Evolutionary conservation across 768 basidiomycete species (phyloP).

Genomic region (Phylloporus scabripes): DNA sequence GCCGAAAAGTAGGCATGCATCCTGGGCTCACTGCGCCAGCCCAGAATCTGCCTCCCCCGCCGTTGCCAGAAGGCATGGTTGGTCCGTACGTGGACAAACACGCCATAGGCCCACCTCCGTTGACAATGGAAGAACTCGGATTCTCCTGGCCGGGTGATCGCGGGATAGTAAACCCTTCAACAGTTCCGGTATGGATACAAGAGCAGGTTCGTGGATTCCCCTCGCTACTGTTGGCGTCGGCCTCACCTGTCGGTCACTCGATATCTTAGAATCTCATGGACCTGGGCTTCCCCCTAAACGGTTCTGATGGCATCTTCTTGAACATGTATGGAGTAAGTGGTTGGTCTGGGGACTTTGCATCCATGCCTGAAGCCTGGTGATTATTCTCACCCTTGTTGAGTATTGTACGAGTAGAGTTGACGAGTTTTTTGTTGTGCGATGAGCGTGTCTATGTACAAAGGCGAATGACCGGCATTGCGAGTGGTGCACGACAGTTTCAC

Average conservation of each 20-base stretch:
- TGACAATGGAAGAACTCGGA: constrained; percentile 84
- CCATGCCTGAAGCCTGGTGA: constrained; percentile 85
- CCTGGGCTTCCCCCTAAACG: constrained; percentile 86
- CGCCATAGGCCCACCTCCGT: constrained; percentile 47
- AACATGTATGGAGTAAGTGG: constrained; percentile 65
- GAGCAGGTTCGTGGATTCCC: constrained; percentile 60
- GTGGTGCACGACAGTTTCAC: background rate
- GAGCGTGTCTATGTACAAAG: constrained; percentile 9
- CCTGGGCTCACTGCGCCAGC: constrained; percentile 44
- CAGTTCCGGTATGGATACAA: constrained; percentile 88
- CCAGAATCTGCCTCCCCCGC: constrained; percentile 48
- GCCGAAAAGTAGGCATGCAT: constrained; percentile 75
- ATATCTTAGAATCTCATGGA: constrained; percentile 70
- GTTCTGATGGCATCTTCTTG: constrained; percentile 86
- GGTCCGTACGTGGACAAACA: constrained; percentile 51
- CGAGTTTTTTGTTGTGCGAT: constrained; percentile 17
- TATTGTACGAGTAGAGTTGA: constrained; percentile 23
- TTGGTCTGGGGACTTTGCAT: constrained; percentile 70
- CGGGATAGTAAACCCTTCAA: constrained; percentile 67
- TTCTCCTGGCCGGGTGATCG: constrained; percentile 64
- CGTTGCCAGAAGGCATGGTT: constrained; percentile 54
- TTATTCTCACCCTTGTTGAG: constrained; percentile 12
- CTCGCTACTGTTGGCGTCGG: background rate
- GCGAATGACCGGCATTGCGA: constrained; percentile 11
- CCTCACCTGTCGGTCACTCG: background rate